A percentile compares a stretch with the other conserved stretches of the same genome.
Conservation (phyloP, 257 asterid species). For the Penstemon barbatus region DNA sequence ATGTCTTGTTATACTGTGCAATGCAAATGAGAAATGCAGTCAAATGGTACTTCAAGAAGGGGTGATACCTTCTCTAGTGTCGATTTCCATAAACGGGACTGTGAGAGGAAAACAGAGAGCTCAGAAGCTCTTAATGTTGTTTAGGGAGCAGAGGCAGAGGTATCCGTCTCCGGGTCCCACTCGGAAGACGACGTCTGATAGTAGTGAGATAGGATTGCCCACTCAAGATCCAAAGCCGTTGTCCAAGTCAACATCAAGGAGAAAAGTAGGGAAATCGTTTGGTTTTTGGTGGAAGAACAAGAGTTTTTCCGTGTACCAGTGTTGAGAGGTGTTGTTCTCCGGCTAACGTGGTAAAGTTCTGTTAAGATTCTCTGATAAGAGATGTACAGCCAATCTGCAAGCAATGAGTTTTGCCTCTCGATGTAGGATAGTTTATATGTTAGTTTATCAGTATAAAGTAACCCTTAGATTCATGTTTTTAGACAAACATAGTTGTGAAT, state of each 20-base stretch:
- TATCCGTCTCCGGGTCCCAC: conserved; percentile 53
- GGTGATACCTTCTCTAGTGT: conserved; percentile 86
- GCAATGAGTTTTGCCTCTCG: too few species aligned
- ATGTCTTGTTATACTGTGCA: conserved; percentile 73
- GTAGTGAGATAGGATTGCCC: conserved; percentile 31
- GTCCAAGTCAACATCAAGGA: conserved; percentile 69
- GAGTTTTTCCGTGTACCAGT: conserved; percentile 64
- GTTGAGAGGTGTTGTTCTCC: conserved; percentile 31
- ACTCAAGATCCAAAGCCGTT: conserved; percentile 50
- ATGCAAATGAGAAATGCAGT: conserved; percentile 74
- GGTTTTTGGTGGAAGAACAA: conserved; percentile 78
- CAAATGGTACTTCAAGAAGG: conserved; percentile 97
- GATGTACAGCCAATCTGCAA: conserved; percentile 28
- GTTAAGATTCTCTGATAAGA: neutral
- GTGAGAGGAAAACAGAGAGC: conserved; percentile 94
- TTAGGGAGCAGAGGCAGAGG: conserved; percentile 87
- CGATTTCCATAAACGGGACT: conserved; percentile 86
- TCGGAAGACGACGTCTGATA: conserved; percentile 31
- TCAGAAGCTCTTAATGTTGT: conserved; percentile 92
- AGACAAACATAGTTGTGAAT: conserved; percentile 35
- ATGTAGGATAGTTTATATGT: too few species aligned
- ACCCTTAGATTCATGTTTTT: neutral
- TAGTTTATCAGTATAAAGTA: neutral
- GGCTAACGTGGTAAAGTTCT: too few species aligned
- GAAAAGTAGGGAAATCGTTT: conserved; percentile 60